Conservation (phyloP, 139 green algal species). For the Yamagishiella unicocca region DNA sequence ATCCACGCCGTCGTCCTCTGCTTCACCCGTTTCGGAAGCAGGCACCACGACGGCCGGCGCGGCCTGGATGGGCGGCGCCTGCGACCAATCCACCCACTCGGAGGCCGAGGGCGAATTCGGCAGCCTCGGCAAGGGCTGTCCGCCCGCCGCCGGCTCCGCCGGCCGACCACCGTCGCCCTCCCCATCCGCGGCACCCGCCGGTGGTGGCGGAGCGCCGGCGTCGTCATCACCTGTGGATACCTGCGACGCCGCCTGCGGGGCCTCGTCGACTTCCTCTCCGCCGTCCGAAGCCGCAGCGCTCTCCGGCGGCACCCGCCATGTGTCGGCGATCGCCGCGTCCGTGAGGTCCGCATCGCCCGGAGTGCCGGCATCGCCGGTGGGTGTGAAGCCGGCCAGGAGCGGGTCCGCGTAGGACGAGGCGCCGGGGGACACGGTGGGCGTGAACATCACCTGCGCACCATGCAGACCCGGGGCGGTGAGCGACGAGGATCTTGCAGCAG, state of each 20-base stretch:
- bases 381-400: not conserved
- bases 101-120: not conserved
- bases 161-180: too few species aligned
- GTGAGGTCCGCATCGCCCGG: not conserved
- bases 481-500: not conserved
- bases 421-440: conserved; percentile 8
- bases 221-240: too few species aligned
- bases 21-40: not conserved
- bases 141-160: not conserved
- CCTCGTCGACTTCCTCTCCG: not conserved
- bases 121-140: not conserved
- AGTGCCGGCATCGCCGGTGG: not conserved
- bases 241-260: too few species aligned
- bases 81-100: conserved; percentile 35
- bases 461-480: not conserved
- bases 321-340: not conserved
- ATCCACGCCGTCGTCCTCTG: too few species aligned
- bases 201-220: too few species aligned
- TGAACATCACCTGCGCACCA: conserved; percentile 34
- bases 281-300: not conserved
- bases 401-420: conserved; percentile 10
- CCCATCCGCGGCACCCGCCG: too few species aligned
- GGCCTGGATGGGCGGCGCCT: conserved; percentile 11
- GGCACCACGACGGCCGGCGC: not conserved
- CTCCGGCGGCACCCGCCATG: not conserved